A percentile compares a stretch with the other conserved stretches of the same genome.
phyloP scores from a whole-genome alignment of 1,139 yeast genomes.

The Kodamaea alishanica region DNA sequence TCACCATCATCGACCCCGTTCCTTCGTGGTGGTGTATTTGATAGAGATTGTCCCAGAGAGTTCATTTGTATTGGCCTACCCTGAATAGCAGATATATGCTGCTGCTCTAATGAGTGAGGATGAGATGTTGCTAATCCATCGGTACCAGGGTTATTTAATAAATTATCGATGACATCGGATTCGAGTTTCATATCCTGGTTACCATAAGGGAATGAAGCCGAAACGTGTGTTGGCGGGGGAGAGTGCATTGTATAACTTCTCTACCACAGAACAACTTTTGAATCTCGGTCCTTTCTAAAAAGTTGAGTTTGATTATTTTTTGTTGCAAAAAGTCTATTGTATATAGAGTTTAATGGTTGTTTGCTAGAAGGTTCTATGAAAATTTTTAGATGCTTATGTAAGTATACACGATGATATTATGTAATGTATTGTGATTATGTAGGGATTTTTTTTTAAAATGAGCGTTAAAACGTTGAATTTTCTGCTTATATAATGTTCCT shows the following conservation, averaged over 20 bases:
- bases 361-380: slow-evolving; percentile 5
- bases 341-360: slow-evolving; percentile 1
- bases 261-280: too few relatives aligned
- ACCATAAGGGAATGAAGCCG: too few relatives aligned
- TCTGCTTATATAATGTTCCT: slow-evolving; percentile 1
- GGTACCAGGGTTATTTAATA: neutral
- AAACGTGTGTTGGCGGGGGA: too few relatives aligned
- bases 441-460: neutral
- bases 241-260: too few relatives aligned
- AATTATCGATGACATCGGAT: slow-evolving; percentile 3
- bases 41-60: neutral
- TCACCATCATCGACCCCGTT: slow-evolving; percentile 23
- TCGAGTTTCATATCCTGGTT: slow-evolving; percentile 1
- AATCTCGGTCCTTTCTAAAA: too few relatives aligned
- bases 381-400: slow-evolving; percentile 1
- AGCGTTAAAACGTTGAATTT: neutral
- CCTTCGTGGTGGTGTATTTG: neutral
- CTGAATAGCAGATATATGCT: neutral
- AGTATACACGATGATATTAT: neutral
- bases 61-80: too few relatives aligned
- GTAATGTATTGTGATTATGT: too few relatives aligned
- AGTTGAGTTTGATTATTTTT: neutral
- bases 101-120: neutral
- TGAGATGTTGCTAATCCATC: neutral
- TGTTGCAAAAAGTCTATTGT: slow-evolving; percentile 1